Evolutionary conservation across 2,329 filamentous ascomycete genomes (phyloP).

Genomic region (Rhytidhysteron rufulum): DNA sequence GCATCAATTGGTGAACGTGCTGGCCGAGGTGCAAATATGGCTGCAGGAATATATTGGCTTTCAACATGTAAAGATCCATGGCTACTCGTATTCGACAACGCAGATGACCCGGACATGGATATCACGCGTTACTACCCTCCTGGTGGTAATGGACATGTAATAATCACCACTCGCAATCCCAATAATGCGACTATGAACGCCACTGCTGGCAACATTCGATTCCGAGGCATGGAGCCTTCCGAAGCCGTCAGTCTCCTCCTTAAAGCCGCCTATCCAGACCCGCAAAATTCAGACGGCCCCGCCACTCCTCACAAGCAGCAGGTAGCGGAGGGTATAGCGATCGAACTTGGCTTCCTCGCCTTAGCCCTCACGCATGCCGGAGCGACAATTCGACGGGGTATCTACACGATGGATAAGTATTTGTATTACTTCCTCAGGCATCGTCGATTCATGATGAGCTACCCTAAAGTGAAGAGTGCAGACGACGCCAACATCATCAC

Average conservation of each 20-base stretch:
- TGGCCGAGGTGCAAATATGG: constrained; percentile 19
- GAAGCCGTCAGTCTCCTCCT: constrained; percentile 17
- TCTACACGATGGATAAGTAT: constrained; percentile 20
- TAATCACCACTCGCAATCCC: constrained; percentile 19
- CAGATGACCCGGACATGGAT: constrained; percentile 12
- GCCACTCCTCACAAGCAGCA: constrained; percentile 7
- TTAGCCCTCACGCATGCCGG: constrained; percentile 19
- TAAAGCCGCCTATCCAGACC: constrained; percentile 11
- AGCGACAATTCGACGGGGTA: constrained; percentile 16
- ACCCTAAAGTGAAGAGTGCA: constrained; percentile 9
- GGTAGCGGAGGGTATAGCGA: constrained; percentile 13
- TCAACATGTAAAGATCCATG: constrained; percentile 12
- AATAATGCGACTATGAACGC: constrained; percentile 9
- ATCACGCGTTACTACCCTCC: constrained; percentile 12
- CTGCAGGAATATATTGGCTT: constrained; percentile 19
- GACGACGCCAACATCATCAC: constrained; percentile 19
- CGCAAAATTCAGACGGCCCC: constrained; percentile 8
- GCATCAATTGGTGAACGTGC: constrained; percentile 20
- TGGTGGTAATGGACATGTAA: constrained; percentile 15
- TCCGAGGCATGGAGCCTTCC: constrained; percentile 13
- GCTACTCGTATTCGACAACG: constrained; percentile 18
- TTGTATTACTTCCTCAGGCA: constrained; percentile 16
- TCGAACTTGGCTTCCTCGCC: constrained; percentile 16
- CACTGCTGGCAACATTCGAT: constrained; percentile 13
- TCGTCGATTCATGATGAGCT: constrained; percentile 12